Evolutionary conservation across 140 eudicot species (phyloP).

Genomic region (Anethum foeniculum): DNA sequence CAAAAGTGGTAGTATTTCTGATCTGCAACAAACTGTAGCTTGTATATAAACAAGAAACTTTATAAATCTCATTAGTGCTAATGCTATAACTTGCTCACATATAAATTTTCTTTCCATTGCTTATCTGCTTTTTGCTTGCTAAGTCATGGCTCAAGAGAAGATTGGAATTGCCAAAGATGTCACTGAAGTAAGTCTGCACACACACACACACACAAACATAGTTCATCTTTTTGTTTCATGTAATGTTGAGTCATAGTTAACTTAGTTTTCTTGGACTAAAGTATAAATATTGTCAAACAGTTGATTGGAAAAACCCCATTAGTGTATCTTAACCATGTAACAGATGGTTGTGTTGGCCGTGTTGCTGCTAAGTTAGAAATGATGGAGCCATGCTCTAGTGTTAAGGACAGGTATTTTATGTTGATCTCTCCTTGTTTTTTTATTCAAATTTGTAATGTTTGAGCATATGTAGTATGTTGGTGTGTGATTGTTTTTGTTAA

Average conservation of each 20-base stretch:
- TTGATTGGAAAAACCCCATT: constrained; percentile 75
- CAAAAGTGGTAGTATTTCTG: background rate
- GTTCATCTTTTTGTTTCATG: background rate
- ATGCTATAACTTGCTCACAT: background rate
- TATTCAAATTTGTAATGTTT: no score
- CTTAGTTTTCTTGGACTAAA: background rate
- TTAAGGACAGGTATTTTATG: constrained; percentile 55
- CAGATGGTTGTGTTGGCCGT: constrained; percentile 59
- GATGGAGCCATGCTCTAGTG: constrained; percentile 80
- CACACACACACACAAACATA: background rate
- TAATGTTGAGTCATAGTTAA: background rate
- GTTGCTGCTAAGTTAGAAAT: constrained; percentile 65
- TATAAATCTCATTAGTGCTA: background rate
- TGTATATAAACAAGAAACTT: background rate
- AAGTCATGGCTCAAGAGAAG: constrained; percentile 51
- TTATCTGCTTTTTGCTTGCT: background rate
- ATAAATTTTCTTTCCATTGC: background rate
- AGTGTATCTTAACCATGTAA: constrained; percentile 66
- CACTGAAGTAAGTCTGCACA: constrained; percentile 45
- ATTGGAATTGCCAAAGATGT: constrained; percentile 62
- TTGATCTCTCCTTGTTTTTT: background rate
- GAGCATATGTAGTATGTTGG: no score
- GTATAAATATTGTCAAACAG: constrained; percentile 15
- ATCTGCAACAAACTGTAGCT: background rate
- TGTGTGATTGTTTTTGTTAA: background rate